Evolutionary conservation across 1,139 yeast species (phyloP), one percentile per base, ranked within the genome.

Genomic region (Debaryomycetaceae sp.): DNA sequence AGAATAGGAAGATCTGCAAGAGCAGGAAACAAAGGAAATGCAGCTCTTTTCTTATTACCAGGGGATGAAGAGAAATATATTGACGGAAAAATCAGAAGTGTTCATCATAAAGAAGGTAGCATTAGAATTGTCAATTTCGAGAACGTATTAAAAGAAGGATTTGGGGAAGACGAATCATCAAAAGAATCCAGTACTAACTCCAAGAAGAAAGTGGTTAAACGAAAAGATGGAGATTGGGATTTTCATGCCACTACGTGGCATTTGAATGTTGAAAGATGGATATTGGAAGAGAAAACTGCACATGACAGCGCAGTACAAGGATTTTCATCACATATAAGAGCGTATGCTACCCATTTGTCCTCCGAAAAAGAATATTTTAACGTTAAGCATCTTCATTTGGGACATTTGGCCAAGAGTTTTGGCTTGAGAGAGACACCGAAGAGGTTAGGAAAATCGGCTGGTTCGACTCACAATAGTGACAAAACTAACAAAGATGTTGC

Each of bases 221-320:
- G 56, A 17, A 61, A 65, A 49, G 50, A 62, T 45, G 63, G 72
- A 43, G 76, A 80, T 38, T 94, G 98, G 98, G 97, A 91, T 59
- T 80, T 83, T 24, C 91, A 87, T 56, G 98, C 97, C 3, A 92
- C 99, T 0, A 88, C 96, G 1, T 91, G 95, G 94, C 99, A 92
- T 60, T 70, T 92, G 50, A 82, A 85, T 41, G 78, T 88, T 13
- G 99, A 92, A 66, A 72, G 97, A 56, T 85, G 95, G 85, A 68
- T 91, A 26, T 64, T 92, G 36, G 95, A 81, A 50, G 87, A 86
- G 50, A 64, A 75, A 1, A 61, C 67, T 0, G 76, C 76, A 9
- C 83, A 81, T 41, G 80, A 78, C 17, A 59, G 63, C 32, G 95
- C 96, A 0, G 75, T 77, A 13, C 79, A 81, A 52, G 98, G 87